phyloP scores from a whole-genome alignment of 2,329 filamentous ascomycete genomes.

The Lomentospora prolificans region DNA sequence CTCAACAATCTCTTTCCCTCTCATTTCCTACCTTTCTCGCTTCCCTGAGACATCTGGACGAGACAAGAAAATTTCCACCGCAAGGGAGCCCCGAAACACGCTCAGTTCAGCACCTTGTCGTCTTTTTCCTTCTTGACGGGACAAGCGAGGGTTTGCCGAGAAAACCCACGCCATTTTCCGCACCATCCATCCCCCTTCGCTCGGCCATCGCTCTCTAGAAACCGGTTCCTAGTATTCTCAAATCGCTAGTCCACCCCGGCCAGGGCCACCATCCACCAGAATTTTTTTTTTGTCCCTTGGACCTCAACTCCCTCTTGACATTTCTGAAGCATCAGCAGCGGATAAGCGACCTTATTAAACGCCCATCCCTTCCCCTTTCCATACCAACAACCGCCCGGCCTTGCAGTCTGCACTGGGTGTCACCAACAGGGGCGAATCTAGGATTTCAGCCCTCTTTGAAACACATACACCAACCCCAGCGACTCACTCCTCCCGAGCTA shows the following conservation, averaged over 20 bases:
- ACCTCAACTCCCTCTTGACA: neutral
- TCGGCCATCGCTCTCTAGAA: neutral
- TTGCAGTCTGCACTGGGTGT: neutral
- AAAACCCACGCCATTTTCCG: neutral
- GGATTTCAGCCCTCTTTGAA: slow-evolving; percentile 4
- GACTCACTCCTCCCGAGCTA: neutral
- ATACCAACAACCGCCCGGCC: neutral
- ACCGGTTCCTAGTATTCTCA: neutral
- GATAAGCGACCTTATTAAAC: neutral
- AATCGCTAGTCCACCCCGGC: neutral
- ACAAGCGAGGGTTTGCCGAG: slow-evolving; percentile 1
- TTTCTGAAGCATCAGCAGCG: neutral
- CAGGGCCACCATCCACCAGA: neutral
- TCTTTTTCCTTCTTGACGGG: neutral
- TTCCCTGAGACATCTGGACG: neutral
- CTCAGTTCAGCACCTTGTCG: neutral
- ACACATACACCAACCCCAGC: neutral
- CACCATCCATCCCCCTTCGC: neutral
- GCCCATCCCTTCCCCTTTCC: neutral
- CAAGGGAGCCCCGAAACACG: neutral
- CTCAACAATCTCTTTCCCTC: neutral
- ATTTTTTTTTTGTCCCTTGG: neutral
- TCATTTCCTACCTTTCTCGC: neutral
- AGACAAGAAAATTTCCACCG: neutral
- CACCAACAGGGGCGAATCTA: slow-evolving; percentile 1